phyloP scores from a whole-genome alignment of 148 eudicot species.

The Heliamphora exappendiculata region DNA sequence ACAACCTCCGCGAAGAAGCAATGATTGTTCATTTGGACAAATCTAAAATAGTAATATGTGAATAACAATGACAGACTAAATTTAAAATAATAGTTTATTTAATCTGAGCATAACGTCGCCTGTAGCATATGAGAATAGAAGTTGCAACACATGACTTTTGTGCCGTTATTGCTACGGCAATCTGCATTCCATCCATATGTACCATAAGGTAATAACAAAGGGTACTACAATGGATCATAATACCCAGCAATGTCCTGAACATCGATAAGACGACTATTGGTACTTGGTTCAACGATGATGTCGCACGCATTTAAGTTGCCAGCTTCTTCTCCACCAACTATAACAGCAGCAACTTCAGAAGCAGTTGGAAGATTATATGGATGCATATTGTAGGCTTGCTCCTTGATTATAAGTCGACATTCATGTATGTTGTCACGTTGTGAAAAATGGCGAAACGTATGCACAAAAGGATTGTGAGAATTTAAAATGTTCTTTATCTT shows the following conservation, averaged over 20 bases:
- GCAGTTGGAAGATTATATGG: neutral
- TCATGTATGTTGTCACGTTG: neutral
- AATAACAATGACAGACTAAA: neutral
- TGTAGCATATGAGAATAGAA: neutral
- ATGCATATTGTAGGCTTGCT: neutral
- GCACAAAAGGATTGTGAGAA: neutral
- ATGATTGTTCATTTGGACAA: neutral
- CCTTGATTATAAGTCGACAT: neutral
- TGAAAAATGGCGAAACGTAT: neutral
- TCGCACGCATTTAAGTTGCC: neutral
- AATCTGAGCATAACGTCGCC: neutral
- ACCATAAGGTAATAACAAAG: neutral
- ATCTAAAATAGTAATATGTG: neutral
- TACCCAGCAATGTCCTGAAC: neutral
- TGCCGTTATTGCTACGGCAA: neutral
- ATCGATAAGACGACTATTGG: neutral
- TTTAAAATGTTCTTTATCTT: neutral
- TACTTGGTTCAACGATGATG: neutral
- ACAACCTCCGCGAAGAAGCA: neutral
- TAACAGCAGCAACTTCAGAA: neutral
- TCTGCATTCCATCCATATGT: neutral
- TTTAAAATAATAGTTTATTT: neutral
- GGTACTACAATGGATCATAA: neutral
- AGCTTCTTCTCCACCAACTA: neutral
- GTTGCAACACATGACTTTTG: neutral